A percentile compares a stretch with the other conserved stretches of the same genome.
phyloP scores from a whole-genome alignment of 2,329 filamentous ascomycete species.

The Dothistroma pini region DNA sequence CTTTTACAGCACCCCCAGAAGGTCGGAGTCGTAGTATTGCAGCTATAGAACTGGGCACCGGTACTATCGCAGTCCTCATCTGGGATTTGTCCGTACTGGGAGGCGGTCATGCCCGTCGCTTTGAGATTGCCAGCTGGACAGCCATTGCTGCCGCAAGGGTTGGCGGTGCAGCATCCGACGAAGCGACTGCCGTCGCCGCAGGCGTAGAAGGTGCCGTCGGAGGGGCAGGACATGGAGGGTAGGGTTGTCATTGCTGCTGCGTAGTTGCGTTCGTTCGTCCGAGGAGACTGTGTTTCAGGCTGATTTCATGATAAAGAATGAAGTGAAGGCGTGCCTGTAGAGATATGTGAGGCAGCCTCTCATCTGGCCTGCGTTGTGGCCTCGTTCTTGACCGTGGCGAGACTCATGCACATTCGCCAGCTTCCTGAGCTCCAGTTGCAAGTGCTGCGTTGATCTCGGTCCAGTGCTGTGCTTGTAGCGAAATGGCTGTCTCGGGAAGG shows the following conservation, averaged over 20 bases:
- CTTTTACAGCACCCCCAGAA: slow-evolving; percentile 15
- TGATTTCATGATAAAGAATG: background rate
- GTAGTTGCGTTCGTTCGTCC: background rate
- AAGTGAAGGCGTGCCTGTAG: background rate
- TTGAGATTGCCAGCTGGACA: slow-evolving; percentile 7
- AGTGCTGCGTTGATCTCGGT: background rate
- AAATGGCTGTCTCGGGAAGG: background rate
- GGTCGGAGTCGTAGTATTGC: slow-evolving; percentile 1
- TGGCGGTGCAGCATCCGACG: slow-evolving; percentile 11
- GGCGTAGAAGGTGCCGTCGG: slow-evolving; percentile 9
- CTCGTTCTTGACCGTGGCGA: background rate
- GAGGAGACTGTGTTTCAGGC: background rate
- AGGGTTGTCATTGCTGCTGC: background rate
- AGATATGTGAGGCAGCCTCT: background rate
- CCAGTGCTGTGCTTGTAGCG: background rate
- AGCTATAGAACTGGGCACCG: slow-evolving; percentile 10
- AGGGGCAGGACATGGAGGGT: slow-evolving; percentile 8
- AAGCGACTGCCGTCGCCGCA: slow-evolving; percentile 7
- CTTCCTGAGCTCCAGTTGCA: background rate
- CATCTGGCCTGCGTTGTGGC: background rate
- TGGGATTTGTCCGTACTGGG: slow-evolving; percentile 4
- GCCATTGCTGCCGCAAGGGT: slow-evolving; percentile 7
- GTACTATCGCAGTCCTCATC: slow-evolving; percentile 9
- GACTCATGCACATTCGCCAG: background rate
- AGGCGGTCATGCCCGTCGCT: slow-evolving; percentile 2